A percentile compares a stretch with the other conserved stretches of the same genome.
These are phyloP conservation scores for Mycena kentingensis DNA, from an alignment of 768 basidiomycete species.

Conservation along the genomic window DNA sequence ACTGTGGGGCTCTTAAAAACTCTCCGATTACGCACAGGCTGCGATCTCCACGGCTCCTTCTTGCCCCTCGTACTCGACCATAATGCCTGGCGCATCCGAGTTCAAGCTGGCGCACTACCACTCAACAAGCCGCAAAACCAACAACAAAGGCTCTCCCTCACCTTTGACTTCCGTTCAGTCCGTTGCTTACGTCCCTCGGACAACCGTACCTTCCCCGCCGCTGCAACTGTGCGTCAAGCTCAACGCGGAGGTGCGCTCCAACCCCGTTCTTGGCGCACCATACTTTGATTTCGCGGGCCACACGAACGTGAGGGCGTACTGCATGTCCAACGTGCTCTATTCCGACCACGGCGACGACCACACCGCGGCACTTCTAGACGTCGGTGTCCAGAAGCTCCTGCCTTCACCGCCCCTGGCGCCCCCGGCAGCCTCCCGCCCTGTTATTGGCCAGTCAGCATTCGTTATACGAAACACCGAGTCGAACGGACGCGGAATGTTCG, in stretches of 20 bases:
- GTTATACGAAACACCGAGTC: too few relatives aligned
- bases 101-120: too few relatives aligned
- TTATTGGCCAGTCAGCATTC: too few relatives aligned
- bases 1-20: too few relatives aligned
- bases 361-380: slow-evolving; percentile 34
- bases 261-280: slow-evolving; percentile 25
- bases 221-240: slow-evolving; percentile 22
- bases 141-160: too few relatives aligned
- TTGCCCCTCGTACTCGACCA: too few relatives aligned
- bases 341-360: slow-evolving; percentile 14
- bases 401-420: too few relatives aligned
- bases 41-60: too few relatives aligned
- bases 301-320: slow-evolving; percentile 29
- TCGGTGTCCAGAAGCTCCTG: slow-evolving; percentile 31
- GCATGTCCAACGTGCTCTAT: slow-evolving; percentile 26
- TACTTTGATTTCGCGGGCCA: slow-evolving; percentile 32
- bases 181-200: not conserved
- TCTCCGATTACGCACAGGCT: too few relatives aligned
- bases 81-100: too few relatives aligned
- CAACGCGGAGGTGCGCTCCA: slow-evolving; percentile 26
- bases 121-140: too few relatives aligned
- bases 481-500: slow-evolving; percentile 35
- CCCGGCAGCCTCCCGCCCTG: not conserved
- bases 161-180: too few relatives aligned
- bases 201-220: slow-evolving; percentile 16